Base-by-base conservation (phyloP, 257 asterid species). In the Petrea volubilis region DNA sequence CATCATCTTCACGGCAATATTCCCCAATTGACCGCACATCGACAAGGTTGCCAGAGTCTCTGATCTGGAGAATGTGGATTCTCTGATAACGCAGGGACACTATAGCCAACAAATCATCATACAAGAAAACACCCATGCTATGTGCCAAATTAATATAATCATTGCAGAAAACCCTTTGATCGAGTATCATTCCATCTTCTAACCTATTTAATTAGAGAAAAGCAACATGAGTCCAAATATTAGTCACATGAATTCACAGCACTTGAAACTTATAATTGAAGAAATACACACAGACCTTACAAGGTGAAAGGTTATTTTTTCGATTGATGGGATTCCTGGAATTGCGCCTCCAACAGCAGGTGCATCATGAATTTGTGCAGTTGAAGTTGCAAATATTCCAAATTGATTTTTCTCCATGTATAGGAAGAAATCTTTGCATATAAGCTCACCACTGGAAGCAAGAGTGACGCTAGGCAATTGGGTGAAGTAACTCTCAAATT, bases 391-490 rank as follows among this genome's bases (percentile, higher is more conserved):
- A 70, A 95, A 92, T 61, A 95, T 78, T 18, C 99, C 99, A 49
- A 79, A 95, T 59, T 87, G 89, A 76, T 82, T 88, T 64, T 81
- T 83, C 79, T 88, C 97, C 1, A 64, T 33, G 70, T 95, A 92
- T 38, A 95, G 94, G 77, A 95, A 95, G 85, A 95, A 92, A 49
- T 92, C 99, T 78, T 95, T 92, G 95, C 96, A 90, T 74, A 92
- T 88, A 70, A 95, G 90, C 80, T 92, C 99, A 17, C 96, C 95
- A 70, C 83, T 74, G 29, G 93, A 82, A 77, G 98, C 94, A 70
- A 95, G 97, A 50, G 85, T 67, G 70, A 88, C 88, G 10, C 85
- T 77, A 76, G 88, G 90, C 76, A 90, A 68, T 65, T 90, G 96
- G 24, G 92, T 87, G 78, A 95, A 95, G 78, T 81, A 92, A 79